Percentiles rank a stretch among this genome's conserved stretches.
Evolutionary conservation across 1,139 yeast species (phyloP).

Genomic region (Blastobotrys elegans): DNA sequence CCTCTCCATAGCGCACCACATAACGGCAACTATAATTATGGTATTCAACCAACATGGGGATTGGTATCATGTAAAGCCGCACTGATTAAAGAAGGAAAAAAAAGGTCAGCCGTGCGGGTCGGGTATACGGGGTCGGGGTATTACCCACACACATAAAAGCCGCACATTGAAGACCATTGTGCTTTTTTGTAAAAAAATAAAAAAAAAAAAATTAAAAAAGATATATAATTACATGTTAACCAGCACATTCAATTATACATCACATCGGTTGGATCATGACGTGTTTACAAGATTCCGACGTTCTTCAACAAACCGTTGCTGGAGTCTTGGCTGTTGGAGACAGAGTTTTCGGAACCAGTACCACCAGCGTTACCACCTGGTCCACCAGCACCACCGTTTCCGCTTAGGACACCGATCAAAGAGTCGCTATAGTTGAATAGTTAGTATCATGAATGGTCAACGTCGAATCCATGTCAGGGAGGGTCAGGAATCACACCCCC

Average conservation of each 20-base stretch:
- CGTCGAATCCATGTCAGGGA: no score
- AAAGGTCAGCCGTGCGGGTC: no score
- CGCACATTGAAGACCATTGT: not conserved
- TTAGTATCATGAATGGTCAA: no score
- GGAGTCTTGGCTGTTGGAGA: not conserved
- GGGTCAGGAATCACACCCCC: no score
- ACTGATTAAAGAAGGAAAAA: no score
- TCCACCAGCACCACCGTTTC: constrained; percentile 4
- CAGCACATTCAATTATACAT: not conserved
- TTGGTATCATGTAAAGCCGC: no score
- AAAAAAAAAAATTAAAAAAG: not conserved
- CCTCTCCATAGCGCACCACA: no score
- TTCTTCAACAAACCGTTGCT: not conserved
- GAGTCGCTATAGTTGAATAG: no score
- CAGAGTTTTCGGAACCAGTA: not conserved
- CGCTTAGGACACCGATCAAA: not conserved
- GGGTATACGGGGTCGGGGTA: no score
- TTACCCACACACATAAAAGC: no score
- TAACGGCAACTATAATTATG: no score
- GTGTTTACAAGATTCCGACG: constrained; percentile 1
- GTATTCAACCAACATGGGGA: no score
- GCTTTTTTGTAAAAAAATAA: not conserved
- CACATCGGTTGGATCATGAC: not conserved
- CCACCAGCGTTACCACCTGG: constrained; percentile 4
- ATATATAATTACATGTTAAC: not conserved